Evolutionary conservation across 805 yeast genomes (phyloP), one percentile per base, ranked within the genome.

Genomic region (Saturnispora zaruensis): DNA sequence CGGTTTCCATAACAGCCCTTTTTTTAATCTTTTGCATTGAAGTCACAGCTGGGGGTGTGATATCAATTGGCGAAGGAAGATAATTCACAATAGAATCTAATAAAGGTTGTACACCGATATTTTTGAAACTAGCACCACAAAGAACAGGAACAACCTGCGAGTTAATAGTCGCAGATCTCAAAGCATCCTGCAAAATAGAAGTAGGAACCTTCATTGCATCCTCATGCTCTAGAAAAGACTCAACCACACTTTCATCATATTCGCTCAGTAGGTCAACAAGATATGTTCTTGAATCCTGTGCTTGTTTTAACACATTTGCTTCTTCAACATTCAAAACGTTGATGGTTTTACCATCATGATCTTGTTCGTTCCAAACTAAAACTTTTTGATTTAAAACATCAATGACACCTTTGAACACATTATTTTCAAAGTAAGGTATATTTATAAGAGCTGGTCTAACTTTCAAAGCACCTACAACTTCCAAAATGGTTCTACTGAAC

Each of bases 81-180:
- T 77, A 93, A 49, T 77, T 76, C 1, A 80, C 76, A 11, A 90
- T 76, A 0, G 95, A 90, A 65, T 91, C 97, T 66, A 93, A 67
- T 45, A 93, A 69, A 1, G 98, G 96, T 63, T 93, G 98, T 2
- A 93, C 96, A 24, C 99, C 99, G 43, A 91, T 85, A 63, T 91
- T 91, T 56, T 75, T 77, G 67, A 91, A 93, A 49, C 96, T 85
- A 2, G 97, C 86, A 11, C 99, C 99, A 66, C 97, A 89, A 34
- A 90, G 67, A 0, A 93, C 86, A 0, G 99, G 97, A 0, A 83
- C 76, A 1, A 87, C 73, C 36, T 68, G 65, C 44, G 76, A 74
- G 1, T 64, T 63, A 6, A 87, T 55, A 0, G 96, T 86, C 2
- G 85, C 80, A 23, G 67, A 69, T 46, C 86, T 71, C 6, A 93